These are phyloP conservation scores for Penicillium fuscoglaucum DNA, from an alignment of 2,329 filamentous ascomycete genomes.

Conservation along the genomic window DNA sequence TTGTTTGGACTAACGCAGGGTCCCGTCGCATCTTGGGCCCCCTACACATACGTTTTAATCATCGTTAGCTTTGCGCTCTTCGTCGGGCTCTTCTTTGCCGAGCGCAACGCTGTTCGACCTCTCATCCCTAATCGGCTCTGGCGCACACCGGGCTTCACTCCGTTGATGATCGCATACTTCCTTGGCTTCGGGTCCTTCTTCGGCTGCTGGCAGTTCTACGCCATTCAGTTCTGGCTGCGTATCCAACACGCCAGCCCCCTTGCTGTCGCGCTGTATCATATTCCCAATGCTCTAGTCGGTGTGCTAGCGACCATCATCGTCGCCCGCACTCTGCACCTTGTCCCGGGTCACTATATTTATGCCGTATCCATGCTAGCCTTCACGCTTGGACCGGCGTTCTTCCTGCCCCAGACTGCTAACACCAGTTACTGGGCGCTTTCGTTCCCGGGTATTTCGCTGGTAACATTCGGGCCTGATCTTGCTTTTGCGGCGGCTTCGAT, in stretches of 20 bases:
- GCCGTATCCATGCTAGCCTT: slow-evolving; percentile 46
- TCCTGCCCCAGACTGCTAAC: slow-evolving; percentile 42
- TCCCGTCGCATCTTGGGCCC: slow-evolving; percentile 50
- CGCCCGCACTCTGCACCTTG: slow-evolving; percentile 47
- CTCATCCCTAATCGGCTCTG: slow-evolving; percentile 49
- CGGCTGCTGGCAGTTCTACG: slow-evolving; percentile 44
- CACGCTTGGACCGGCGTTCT: slow-evolving; percentile 43
- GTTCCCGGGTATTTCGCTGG: slow-evolving; percentile 47
- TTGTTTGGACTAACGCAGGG: slow-evolving; percentile 60
- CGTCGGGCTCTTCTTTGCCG: slow-evolving; percentile 49
- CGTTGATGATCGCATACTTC: slow-evolving; percentile 47
- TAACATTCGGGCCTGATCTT: slow-evolving; percentile 51
- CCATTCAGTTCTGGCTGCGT: slow-evolving; percentile 43
- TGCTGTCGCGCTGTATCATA: slow-evolving; percentile 46
- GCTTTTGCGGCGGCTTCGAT: slow-evolving; percentile 52
- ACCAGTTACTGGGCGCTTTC: slow-evolving; percentile 50
- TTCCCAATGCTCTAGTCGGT: slow-evolving; percentile 49
- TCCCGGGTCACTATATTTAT: slow-evolving; percentile 51
- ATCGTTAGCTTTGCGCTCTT: slow-evolving; percentile 51
- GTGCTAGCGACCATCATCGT: slow-evolving; percentile 50
- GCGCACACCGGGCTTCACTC: slow-evolving; percentile 47
- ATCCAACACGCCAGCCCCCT: slow-evolving; percentile 43
- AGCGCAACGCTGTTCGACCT: slow-evolving; percentile 46
- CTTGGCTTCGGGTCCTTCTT: slow-evolving; percentile 49
- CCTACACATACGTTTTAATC: slow-evolving; percentile 51